These are phyloP conservation scores for Mikania micrantha DNA, from an alignment of 129 eudicot genomes.

Conservation along the genomic window DNA sequence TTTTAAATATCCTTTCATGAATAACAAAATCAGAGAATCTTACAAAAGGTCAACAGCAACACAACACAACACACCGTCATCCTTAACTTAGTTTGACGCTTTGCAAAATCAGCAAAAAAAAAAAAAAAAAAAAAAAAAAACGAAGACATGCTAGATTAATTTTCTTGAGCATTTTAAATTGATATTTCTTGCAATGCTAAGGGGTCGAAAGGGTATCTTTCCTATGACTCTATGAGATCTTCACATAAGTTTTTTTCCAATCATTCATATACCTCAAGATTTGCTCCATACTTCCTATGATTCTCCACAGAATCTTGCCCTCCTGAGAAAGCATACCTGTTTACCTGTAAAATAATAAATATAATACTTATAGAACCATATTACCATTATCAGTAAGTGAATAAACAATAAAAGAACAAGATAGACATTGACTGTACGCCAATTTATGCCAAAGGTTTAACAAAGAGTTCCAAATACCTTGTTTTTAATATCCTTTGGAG, in stretches of 20 bases:
- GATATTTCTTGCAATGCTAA: not conserved
- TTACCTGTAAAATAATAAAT: slow-evolving; percentile 55
- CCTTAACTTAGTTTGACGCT: too few species aligned
- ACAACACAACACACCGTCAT: too few species aligned
- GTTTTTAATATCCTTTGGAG: slow-evolving; percentile 63
- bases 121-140: too few species aligned
- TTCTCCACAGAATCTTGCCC: slow-evolving; percentile 88
- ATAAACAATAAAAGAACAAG: not conserved
- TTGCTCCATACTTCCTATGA: slow-evolving; percentile 79
- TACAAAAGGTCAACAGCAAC: too few species aligned
- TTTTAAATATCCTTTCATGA: too few species aligned
- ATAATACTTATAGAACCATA: not conserved
- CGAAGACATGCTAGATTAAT: too few species aligned
- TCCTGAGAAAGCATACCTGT: slow-evolving; percentile 89
- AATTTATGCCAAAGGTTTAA: not conserved
- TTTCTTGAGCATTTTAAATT: too few species aligned
- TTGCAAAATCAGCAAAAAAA: too few species aligned
- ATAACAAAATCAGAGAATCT: too few species aligned
- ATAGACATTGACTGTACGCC: not conserved
- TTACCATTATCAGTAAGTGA: not conserved
- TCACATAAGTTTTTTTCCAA: not conserved
- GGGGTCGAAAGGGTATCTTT: not conserved
- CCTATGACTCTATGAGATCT: not conserved
- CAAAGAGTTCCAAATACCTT: slow-evolving; percentile 40
- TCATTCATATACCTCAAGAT: slow-evolving; percentile 63